Evolutionary conservation across 345 rosid species (phyloP), one percentile per base, ranked within the genome.

Genomic region (Dipteronia sinensis): DNA sequence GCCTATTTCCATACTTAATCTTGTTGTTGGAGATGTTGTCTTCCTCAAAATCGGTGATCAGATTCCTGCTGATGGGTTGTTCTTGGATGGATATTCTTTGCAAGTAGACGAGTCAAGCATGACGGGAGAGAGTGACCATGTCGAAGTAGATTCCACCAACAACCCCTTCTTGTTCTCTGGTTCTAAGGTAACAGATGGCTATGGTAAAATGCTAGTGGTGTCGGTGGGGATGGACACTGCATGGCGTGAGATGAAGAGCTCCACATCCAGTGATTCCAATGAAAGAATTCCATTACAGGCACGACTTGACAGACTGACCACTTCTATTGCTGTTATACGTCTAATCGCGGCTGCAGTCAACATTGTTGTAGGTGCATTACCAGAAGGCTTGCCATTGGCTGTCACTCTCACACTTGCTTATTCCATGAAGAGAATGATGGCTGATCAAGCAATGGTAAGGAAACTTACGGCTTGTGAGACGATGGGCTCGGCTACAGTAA

Each of bases 331-430:
- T 1, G 84, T 92, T 7, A 87, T 90, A 67, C 78, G 72, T 51
- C 84, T 92, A 9, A 77, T 92, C 61, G 81, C 97, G 2, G 88
- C 84, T 75, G 92, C 94, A 40, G 93, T 88, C 69, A 90, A 92
- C 69, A 92, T 90, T 67, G 89, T 90, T 46, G 92, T 90, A n/a
- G 96, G 86, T 65, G 97, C 94, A 62, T 86, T 92, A 55, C 92
- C 97, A 10, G 93, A 89, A 83, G 94, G 94, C 19, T 78, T 92
- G 59, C 94, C 91, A 10, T 74, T 92, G 85, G 94, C 91, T 22
- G 94, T 92, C 22, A 90, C 94, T 25, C 89, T 90, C 51, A 90
- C 94, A 23, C 91, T 92, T n/a, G 93, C 97, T 47, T 92, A 87
- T 80, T 89, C 93, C 19, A 86, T 90, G 94, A 90, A 89, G 79